Evolutionary conservation across 176 grass and related monocot genomes (phyloP), one percentile per base, ranked within the genome.

Genomic region (Avena sativa): DNA sequence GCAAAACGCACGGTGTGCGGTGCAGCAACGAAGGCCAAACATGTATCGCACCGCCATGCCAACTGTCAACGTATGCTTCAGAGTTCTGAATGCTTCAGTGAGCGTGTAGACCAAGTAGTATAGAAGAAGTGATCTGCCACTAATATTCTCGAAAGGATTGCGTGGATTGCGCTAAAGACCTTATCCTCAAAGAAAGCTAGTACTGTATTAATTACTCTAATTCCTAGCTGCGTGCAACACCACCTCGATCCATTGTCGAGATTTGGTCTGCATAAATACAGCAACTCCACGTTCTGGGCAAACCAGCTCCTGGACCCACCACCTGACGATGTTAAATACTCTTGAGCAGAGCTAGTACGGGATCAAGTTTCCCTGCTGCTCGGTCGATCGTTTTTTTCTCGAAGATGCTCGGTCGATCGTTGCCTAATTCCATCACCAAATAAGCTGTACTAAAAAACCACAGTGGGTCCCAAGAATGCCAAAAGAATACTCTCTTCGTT

Each of bases 261-360:
- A 1, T 17, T 30, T 71, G 40, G 0, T n/a, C 21, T 1, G 71
- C 9, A 71, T 47, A 78, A 13, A 32, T 28, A 10, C 12, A 4
- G 32, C 48, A 61, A 15, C 79, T 89, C 82, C 83, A 79, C 64
- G 82, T 60, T 44, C 57, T 19, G 64, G 47, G 76, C 61, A 85
- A 30, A 30, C 30, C 30, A 30, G 30, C 30, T 1, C 30, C 30
- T 30, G 30, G 30, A 30, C 30, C 30, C 30, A 30, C 30, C 30
- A 32, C 2, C 30, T 32, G 30, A 32, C 30, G 30, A 32, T 32
- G 30, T 32, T 32, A 32, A 32, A 32, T 32, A 32, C 30, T 32
- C 30, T 32, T 32, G 30, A 32, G 30, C 30, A 32, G 30, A 32
- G 30, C 30, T 32, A 32, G 30, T 32, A 32, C 30, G 30, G 30